These are phyloP conservation scores for Datura wrightii DNA, from an alignment of 257 asterid genomes.

Conservation along the genomic window DNA sequence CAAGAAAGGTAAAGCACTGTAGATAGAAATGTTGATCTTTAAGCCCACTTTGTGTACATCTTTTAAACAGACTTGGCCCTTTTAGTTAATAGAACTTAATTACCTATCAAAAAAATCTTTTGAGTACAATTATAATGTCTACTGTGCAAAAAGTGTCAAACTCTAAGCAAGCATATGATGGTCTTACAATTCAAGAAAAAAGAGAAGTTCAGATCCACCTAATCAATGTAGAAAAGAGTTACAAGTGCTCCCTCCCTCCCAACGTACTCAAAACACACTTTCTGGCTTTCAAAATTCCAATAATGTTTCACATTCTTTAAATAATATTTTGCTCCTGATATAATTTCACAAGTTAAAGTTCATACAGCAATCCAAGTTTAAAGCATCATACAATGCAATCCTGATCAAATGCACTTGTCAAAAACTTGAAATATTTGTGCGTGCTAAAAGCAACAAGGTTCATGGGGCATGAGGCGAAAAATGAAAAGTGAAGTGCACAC, in stretches of 20 bases:
- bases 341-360: background rate
- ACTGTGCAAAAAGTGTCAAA: background rate
- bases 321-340: slow-evolving; percentile 11
- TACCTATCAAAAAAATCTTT: background rate
- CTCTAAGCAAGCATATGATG: background rate
- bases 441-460: background rate
- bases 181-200: slow-evolving; percentile 4
- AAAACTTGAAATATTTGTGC: background rate
- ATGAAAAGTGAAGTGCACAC: background rate
- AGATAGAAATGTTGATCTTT: background rate
- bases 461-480: background rate
- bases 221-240: background rate
- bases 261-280: background rate
- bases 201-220: background rate
- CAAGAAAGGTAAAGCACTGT: background rate
- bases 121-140: background rate
- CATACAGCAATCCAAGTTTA: slow-evolving; percentile 10
- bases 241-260: background rate
- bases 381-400: background rate
- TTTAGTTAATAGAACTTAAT: background rate
- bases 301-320: background rate
- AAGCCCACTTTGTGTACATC: background rate
- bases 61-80: background rate
- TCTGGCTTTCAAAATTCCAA: slow-evolving; percentile 20
- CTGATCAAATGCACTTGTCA: background rate